Conservation (phyloP, 768 basidiomycete genomes). For the Tricholoma bakamatsutake region DNA sequence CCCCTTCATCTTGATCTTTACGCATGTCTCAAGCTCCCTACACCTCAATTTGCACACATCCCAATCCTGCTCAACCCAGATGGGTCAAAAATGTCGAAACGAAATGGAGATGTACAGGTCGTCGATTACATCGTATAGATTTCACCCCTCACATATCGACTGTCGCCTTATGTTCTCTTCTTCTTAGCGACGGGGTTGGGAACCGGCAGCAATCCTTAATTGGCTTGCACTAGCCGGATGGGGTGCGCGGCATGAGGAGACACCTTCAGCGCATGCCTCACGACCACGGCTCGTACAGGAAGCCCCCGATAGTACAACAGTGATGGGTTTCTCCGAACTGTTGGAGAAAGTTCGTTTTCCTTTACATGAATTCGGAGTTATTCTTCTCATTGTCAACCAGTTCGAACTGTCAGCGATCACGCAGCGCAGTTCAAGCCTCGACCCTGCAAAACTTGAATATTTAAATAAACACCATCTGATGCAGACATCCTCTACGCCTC, state of each 20-base stretch:
- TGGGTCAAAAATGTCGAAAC: slow-evolving; percentile 92
- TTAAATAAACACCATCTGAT: slow-evolving; percentile 86
- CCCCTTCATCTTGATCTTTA: slow-evolving; percentile 91
- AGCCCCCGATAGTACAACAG: slow-evolving; percentile 59
- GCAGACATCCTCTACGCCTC: slow-evolving; percentile 41
- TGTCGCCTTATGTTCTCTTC: not conserved
- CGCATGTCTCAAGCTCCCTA: slow-evolving; percentile 58
- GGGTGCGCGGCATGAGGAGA: slow-evolving; percentile 50
- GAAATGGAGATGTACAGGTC: slow-evolving; percentile 85
- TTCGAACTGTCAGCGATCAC: slow-evolving; percentile 78
- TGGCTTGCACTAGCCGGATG: slow-evolving; percentile 96
- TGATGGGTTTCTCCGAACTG: slow-evolving; percentile 66
- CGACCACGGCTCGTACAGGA: slow-evolving; percentile 22
- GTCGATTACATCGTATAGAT: slow-evolving; percentile 78
- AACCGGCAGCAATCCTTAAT: slow-evolving; percentile 83
- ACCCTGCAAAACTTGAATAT: slow-evolving; percentile 73
- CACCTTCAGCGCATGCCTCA: slow-evolving; percentile 11
- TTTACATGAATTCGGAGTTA: not conserved
- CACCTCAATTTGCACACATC: slow-evolving; percentile 86
- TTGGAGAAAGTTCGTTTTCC: slow-evolving; percentile 39
- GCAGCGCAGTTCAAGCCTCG: slow-evolving; percentile 78
- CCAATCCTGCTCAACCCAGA: slow-evolving; percentile 87
- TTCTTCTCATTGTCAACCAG: slow-evolving; percentile 24
- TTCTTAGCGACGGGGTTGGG: slow-evolving; percentile 76
- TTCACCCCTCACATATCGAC: not conserved